phyloP scores from a whole-genome alignment of 2,329 filamentous ascomycete species.

The Setomelanomma holmii region DNA sequence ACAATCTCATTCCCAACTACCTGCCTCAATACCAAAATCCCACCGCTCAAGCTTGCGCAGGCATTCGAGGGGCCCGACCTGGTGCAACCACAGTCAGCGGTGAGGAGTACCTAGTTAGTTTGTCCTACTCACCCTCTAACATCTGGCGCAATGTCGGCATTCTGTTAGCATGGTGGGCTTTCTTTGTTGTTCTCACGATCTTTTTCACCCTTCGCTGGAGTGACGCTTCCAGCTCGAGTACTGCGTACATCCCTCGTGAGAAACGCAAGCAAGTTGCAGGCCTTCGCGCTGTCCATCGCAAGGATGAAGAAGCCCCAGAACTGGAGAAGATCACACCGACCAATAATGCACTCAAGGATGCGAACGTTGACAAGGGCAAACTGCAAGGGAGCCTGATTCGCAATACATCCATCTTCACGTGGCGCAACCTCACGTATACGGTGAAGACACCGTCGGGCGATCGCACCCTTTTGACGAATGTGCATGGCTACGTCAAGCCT shows the following conservation, averaged over 20 bases:
- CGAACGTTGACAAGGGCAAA: no score
- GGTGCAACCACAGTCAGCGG: constrained; percentile 61
- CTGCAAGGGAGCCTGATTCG: no score
- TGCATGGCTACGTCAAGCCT: constrained; percentile 61
- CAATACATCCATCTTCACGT: constrained; percentile 74
- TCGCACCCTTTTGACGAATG: constrained; percentile 57
- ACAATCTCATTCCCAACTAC: constrained; percentile 62
- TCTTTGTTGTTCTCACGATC: constrained; percentile 62
- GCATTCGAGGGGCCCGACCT: constrained; percentile 61
- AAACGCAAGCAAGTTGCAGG: constrained; percentile 21
- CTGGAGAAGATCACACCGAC: no score
- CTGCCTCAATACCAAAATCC: no score
- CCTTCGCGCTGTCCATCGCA: no score
- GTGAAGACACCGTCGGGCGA: constrained; percentile 56
- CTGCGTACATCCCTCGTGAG: constrained; percentile 64
- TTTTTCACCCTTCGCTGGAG: no score
- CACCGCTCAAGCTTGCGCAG: no score
- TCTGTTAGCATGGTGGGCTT: constrained; percentile 50
- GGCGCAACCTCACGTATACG: constrained; percentile 62
- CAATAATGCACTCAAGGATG: no score
- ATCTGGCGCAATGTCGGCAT: constrained; percentile 53
- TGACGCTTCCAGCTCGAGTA: no score
- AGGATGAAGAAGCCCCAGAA: constrained; percentile 59
- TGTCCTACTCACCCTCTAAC: constrained; percentile 48
- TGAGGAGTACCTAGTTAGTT: constrained; percentile 62